Evolutionary conservation across 2,329 filamentous ascomycete genomes (phyloP), one percentile per base, ranked within the genome.

Genomic region (Pseudopyricularia javanii): DNA sequence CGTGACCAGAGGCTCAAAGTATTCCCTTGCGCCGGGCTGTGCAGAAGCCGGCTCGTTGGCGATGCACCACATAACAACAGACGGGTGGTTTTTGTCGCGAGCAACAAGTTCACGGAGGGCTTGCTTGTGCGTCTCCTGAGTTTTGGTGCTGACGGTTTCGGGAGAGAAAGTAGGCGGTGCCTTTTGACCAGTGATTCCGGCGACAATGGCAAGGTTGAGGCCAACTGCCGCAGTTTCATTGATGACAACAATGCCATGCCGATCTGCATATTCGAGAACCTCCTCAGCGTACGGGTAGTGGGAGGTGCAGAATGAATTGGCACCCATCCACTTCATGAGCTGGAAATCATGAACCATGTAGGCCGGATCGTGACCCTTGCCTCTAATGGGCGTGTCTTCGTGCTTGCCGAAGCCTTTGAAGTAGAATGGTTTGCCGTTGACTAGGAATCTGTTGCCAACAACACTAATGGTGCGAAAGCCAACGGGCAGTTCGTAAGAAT

Each of bases 1-100:
- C 3, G 80, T 67, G 58, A 82, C 81, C 84, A 88, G 88, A 28
- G 77, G 79, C 47, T 71, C 72, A 59, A 85, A 81, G 60, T 88
- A 88, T 7, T 70, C 45, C 6, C 45, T 3, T 6, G 45, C 45
- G 9, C 45, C 45, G 24, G 20, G 7, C 11, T 30, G 68, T 0
- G 85, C 85, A 59, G 85, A 86, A 61, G 86, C 87, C 0, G 83
- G 78, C 61, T 88, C 85, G 59, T 88, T 88, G 0, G 85, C 85
- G 0, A 88, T 69, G 47, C 79, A 84, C 85, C 85, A 88, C 43
- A 87, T 77, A 48, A 88, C 80, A 48, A 88, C 72, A 15, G 75
- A 82, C 0, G 85, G 65, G 57, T 87, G 81, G 54, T 87, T 83
- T 66, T 86, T 85, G 63, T 88, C 83, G 15, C 85, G 73, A 59